Percentiles rank a stretch among this genome's conserved stretches.
These are phyloP conservation scores for Stenogyne calaminthoides DNA, from an alignment of 305 asterid species.

Conservation along the genomic window DNA sequence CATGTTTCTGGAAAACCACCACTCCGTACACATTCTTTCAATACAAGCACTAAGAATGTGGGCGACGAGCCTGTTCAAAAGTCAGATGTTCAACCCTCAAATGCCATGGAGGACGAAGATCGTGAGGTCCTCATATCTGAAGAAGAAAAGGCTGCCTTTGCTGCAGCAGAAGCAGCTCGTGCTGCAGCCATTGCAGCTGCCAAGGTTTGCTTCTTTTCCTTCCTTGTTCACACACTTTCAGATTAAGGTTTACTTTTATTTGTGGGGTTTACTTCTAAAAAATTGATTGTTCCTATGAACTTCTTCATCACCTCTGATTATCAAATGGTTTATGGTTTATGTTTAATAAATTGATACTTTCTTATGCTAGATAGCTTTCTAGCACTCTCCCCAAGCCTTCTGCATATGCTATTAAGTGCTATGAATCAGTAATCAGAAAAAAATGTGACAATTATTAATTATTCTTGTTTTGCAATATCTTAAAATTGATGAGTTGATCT, in stretches of 20 bases:
- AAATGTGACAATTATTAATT: background rate
- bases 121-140: conserved; percentile 68
- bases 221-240: conserved; percentile 16
- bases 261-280: conserved; percentile 16
- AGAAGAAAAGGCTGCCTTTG: conserved; percentile 90
- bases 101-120: conserved; percentile 46
- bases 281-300: conserved; percentile 22
- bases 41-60: conserved; percentile 46
- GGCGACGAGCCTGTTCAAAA: conserved; percentile 43
- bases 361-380: background rate
- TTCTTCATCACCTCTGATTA: conserved; percentile 18
- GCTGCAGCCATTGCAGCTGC: conserved; percentile 95
- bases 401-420: conserved; percentile 7
- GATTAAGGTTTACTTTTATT: conserved; percentile 21
- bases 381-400: conserved; percentile 5
- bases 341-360: background rate
- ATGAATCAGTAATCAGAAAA: conserved; percentile 17
- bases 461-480: conserved; percentile 14
- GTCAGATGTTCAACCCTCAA: conserved; percentile 52
- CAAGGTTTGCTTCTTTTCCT: conserved; percentile 63
- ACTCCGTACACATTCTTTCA: conserved; percentile 43
- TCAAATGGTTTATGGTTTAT: conserved; percentile 17
- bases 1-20: conserved; percentile 76
- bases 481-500: conserved; percentile 13
- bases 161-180: conserved; percentile 94